These are phyloP conservation scores for Pyrenochaeta sp. DNA, from an alignment of 2,329 filamentous ascomycete genomes.

Conservation along the genomic window DNA sequence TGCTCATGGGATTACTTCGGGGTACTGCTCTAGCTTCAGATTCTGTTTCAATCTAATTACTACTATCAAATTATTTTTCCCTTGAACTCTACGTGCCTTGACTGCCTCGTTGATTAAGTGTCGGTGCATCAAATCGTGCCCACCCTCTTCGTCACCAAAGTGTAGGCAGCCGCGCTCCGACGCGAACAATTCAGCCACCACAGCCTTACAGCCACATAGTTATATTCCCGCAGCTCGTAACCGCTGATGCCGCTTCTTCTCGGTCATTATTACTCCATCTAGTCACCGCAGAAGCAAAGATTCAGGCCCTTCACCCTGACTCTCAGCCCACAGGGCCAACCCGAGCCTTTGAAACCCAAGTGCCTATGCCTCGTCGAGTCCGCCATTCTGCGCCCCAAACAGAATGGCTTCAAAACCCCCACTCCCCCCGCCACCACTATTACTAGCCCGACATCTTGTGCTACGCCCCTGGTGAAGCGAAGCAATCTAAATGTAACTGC, in stretches of 20 bases:
- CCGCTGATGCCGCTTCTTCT: neutral
- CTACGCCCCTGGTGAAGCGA: neutral
- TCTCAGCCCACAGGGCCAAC: too few species aligned
- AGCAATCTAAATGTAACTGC: neutral
- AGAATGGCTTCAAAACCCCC: too few species aligned
- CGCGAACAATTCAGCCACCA: neutral
- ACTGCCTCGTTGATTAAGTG: neutral
- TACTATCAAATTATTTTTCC: neutral
- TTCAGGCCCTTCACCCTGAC: neutral
- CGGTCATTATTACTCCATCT: neutral
- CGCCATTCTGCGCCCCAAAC: too few species aligned
- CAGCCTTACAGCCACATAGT: neutral
- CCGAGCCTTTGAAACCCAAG: neutral
- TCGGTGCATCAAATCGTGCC: neutral
- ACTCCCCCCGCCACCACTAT: neutral
- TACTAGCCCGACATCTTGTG: neutral
- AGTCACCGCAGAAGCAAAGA: neutral
- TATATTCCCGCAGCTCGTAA: neutral
- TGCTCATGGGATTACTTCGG: slow-evolving; percentile 8
- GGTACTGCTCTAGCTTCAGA: slow-evolving; percentile 3
- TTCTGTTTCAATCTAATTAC: neutral
- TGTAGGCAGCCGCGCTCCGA: neutral
- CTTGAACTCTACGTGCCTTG: neutral
- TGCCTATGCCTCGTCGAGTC: neutral
- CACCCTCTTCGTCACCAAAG: neutral